Evolutionary conservation across 2,329 filamentous ascomycete species (phyloP).

Genomic region (Laburnicola sp.): DNA sequence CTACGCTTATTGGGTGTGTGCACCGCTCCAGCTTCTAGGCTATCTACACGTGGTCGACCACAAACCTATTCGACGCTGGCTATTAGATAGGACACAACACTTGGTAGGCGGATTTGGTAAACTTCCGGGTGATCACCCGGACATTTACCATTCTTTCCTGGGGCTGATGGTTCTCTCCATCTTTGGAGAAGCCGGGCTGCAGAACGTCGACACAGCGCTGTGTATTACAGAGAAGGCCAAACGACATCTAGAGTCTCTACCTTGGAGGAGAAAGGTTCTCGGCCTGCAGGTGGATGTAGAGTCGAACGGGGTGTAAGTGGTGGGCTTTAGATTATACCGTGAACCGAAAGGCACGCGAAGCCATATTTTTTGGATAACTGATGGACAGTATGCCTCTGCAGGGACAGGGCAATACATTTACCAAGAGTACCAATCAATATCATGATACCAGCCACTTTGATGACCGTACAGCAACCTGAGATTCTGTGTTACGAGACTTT

Average conservation of each 20-base stretch:
- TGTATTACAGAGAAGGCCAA: conserved; percentile 69
- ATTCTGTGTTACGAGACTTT: too few relatives aligned
- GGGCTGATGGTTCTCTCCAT: conserved; percentile 79
- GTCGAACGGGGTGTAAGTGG: conserved; percentile 1
- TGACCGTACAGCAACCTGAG: too few relatives aligned
- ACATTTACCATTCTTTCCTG: conserved; percentile 86
- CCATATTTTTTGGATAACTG: not conserved
- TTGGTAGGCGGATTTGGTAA: conserved; percentile 61
- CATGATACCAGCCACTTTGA: too few relatives aligned
- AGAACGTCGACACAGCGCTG: conserved; percentile 71
- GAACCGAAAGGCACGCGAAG: conserved; percentile 4
- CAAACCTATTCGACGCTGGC: conserved; percentile 69
- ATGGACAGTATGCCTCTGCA: too few relatives aligned
- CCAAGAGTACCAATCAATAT: too few relatives aligned
- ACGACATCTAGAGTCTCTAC: conserved; percentile 39
- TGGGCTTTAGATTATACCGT: conserved; percentile 1
- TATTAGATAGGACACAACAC: conserved; percentile 86
- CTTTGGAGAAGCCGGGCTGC: conserved; percentile 70
- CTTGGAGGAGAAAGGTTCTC: conserved; percentile 41
- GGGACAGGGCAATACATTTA: too few relatives aligned
- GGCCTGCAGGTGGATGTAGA: conserved; percentile 7
- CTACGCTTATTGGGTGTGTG: conserved; percentile 90
- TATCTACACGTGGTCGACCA: conserved; percentile 61
- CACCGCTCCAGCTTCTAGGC: conserved; percentile 52
- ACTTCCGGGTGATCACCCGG: conserved; percentile 54